Evolutionary conservation across 2,329 filamentous ascomycete species (phyloP), one percentile per base, ranked within the genome.

Genomic region (Scolecobasidium constrictum): DNA sequence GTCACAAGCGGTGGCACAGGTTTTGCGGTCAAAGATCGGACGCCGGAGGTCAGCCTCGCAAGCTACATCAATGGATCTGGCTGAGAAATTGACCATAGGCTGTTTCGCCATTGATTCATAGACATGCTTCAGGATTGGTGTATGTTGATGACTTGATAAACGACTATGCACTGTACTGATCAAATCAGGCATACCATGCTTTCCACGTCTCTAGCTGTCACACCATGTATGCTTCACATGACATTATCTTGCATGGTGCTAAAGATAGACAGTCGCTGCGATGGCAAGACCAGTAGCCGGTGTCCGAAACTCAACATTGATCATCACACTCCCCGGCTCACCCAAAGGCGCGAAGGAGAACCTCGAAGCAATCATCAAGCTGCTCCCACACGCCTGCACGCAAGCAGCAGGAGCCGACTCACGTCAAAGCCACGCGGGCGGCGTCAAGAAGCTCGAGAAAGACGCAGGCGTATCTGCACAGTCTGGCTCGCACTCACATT

Each of bases 121-220:
- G 83, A 57, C 78, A 90, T 60, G 92, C 92, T 0, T 79, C 87
- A 0, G 92, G 92, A 1, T 69, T 98, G 39, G 83, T 95, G 72
- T 78, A 63, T 62, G 73, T 61, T 26, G 31, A 22, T 11, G n/a
- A n/a, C n/a, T n/a, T n/a, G n/a, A n/a, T n/a, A n/a, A n/a, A n/a
- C n/a, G n/a, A n/a, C n/a, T n/a, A n/a, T n/a, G n/a, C n/a, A n/a
- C n/a, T n/a, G n/a, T n/a, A n/a, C n/a, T n/a, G n/a, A n/a, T n/a
- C n/a, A n/a, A n/a, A n/a, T n/a, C n/a, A 78, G 75, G n/a, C 88
- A 98, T 63, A 87, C 80, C 50, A 98, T 98, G 90, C 70, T 98
- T 34, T 72, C 87, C 4, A 72, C 85, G 16, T 96, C 90, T 1
- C 67, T 94, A 13, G 69, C 77, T 35, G 78, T 96, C 23, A 98